A percentile compares a stretch with the other conserved stretches of the same genome.
Conservation (phyloP, 108 stramenopile species). For the Stephanodiscus minutulus region DNA sequence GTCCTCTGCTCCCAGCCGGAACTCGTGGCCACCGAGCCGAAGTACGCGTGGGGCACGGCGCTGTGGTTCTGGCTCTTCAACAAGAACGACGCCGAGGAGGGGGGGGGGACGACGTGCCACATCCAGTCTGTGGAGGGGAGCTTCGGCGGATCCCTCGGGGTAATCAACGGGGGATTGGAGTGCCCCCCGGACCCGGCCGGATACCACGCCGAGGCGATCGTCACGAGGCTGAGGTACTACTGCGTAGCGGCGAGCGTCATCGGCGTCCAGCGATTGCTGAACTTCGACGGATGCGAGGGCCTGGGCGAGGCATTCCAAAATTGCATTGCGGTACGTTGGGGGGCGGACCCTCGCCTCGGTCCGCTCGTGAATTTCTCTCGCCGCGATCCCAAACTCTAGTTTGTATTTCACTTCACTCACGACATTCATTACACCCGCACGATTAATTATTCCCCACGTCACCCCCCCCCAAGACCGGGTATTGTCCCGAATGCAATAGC, state of each 20-base stretch:
- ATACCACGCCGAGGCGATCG: constrained; percentile 50
- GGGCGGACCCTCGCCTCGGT: neutral
- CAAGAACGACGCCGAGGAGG: constrained; percentile 12
- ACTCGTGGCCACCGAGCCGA: constrained; percentile 47
- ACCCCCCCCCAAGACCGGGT: constrained; percentile 21
- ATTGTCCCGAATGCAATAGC: constrained; percentile 45
- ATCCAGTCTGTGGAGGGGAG: constrained; percentile 37
- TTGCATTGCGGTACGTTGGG: constrained; percentile 16
- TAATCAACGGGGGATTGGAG: constrained; percentile 45
- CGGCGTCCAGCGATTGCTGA: constrained; percentile 31
- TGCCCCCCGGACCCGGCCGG: constrained; percentile 27
- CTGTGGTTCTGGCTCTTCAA: constrained; percentile 52
- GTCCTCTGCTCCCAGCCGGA: constrained; percentile 44
- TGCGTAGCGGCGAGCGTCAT: constrained; percentile 39
- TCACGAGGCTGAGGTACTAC: constrained; percentile 42
- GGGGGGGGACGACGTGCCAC: constrained; percentile 37
- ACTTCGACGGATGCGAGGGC: constrained; percentile 44
- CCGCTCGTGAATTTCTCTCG: neutral
- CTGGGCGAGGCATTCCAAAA: constrained; percentile 29
- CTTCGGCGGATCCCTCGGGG: constrained; percentile 32
- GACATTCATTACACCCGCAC: neutral
- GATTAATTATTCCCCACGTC: neutral
- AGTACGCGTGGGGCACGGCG: constrained; percentile 50
- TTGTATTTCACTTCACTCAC: neutral
- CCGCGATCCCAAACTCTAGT: neutral